phyloP scores from a whole-genome alignment of 192 early-diverging fungal genomes.

The Dimargaris verticillata region DNA sequence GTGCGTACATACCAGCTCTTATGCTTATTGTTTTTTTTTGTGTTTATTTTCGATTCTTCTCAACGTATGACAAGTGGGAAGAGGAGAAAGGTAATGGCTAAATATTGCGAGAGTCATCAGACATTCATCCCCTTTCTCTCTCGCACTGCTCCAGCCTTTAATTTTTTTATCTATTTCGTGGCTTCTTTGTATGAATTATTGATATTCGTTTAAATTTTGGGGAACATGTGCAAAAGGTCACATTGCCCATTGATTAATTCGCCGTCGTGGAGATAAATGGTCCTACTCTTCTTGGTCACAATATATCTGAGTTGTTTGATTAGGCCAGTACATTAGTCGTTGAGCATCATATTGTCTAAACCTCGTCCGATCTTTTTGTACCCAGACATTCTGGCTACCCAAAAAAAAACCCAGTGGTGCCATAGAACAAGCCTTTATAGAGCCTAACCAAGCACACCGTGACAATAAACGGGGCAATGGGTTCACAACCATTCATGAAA shows the following conservation, averaged over 20 bases:
- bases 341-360: neutral
- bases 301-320: neutral
- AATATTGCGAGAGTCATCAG: no score
- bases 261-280: neutral
- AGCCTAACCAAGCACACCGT: neutral
- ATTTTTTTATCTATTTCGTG: neutral
- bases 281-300: no score
- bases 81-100: no score
- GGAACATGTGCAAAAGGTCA: neutral
- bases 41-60: neutral
- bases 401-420: neutral
- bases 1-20: neutral
- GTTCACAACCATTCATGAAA: neutral
- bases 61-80: neutral
- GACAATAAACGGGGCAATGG: neutral
- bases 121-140: no score
- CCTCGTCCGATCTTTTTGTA: neutral
- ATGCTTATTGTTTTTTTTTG: neutral
- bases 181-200: neutral
- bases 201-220: neutral
- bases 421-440: neutral
- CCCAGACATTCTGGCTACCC: neutral
- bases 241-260: neutral
- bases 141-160: no score
- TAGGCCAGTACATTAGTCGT: neutral